Evolutionary conservation across 2,329 filamentous ascomycete genomes (phyloP), one percentile per base, ranked within the genome.

Genomic region (Pseudodiploospora longispora): DNA sequence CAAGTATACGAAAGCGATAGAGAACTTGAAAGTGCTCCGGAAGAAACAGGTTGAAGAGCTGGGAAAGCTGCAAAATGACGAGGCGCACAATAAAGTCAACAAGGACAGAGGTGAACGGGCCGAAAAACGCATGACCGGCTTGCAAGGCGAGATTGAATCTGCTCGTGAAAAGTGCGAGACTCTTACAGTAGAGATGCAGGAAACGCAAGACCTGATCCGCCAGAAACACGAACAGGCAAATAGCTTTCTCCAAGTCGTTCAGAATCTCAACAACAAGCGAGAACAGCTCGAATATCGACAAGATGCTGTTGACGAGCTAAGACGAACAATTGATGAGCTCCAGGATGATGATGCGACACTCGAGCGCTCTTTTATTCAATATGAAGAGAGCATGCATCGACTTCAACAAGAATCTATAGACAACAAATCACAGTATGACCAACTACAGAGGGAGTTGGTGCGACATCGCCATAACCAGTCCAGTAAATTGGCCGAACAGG

Each of bases 1-100:
- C 66, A 96, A 95, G 61, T 98, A 97, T 64, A 95, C 90, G 31
- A 96, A 95, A 59, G 93, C 90, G 12, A 95, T 98, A 48, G 90
- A 96, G 38, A 95, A 95, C 61, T 85, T 98, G 60, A 96, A 95
- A 59, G 63, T 82, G 7, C 72, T 97, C 40, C 77, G 84, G 34
- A 98, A 97, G 67, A 84, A 82, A 52, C 83, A 95, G 52, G 84
- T 82, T 32, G 81, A 85, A 50, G 77, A 91, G 49, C 74, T 97
- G 7, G 76, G 71, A 10, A 78, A 83, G 48, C 75, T 85, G 46
- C 87, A 87, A 56, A 78, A 84, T 36, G 76, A 85, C 47, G 87
- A 95, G 59, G 74, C 81, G 35, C 79, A 89, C 51, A 82, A 85
- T 52, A 93, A 93, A 61, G 70, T 77, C 38, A 85, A 93, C 62